phyloP scores from a whole-genome alignment of 108 stramenopile genomes.

The Discostella pseudostelligera region DNA sequence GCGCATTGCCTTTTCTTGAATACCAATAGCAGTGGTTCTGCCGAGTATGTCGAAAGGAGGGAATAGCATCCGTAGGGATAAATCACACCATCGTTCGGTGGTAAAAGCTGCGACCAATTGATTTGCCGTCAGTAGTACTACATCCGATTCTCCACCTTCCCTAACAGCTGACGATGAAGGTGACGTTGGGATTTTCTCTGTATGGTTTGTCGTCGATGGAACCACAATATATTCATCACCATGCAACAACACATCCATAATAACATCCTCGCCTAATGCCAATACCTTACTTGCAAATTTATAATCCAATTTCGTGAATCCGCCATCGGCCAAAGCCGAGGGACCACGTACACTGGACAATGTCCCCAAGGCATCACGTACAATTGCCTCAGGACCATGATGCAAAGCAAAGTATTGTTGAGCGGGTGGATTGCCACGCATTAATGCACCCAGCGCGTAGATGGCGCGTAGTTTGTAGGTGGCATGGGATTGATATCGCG shows the following conservation, averaged over 20 bases:
- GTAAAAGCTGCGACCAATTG: slow-evolving; percentile 50
- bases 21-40: slow-evolving; percentile 6
- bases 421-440: slow-evolving; percentile 71
- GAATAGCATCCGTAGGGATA: slow-evolving; percentile 34
- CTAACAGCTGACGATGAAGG: too few relatives aligned
- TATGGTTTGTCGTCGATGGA: background rate
- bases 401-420: slow-evolving; percentile 49
- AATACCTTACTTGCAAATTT: slow-evolving; percentile 56
- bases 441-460: slow-evolving; percentile 72
- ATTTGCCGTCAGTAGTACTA: slow-evolving; percentile 10
- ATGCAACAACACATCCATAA: slow-evolving; percentile 57
- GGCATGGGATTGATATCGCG: slow-evolving; percentile 2
- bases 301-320: slow-evolving; percentile 30
- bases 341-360: slow-evolving; percentile 25
- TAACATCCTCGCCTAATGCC: slow-evolving; percentile 55
- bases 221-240: slow-evolving; percentile 17
- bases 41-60: slow-evolving; percentile 30
- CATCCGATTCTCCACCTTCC: slow-evolving; percentile 10
- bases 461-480: slow-evolving; percentile 41
- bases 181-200: too few relatives aligned
- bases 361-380: slow-evolving; percentile 21
- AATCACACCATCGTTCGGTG: slow-evolving; percentile 50
- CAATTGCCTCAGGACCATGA: slow-evolving; percentile 42
- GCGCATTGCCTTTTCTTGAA: slow-evolving; percentile 49
- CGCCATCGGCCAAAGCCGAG: background rate